Percentiles rank a stretch among this genome's conserved stretches.
These are phyloP conservation scores for Kodamaea kakaduensis DNA, from an alignment of 805 yeast species.

Conservation along the genomic window DNA sequence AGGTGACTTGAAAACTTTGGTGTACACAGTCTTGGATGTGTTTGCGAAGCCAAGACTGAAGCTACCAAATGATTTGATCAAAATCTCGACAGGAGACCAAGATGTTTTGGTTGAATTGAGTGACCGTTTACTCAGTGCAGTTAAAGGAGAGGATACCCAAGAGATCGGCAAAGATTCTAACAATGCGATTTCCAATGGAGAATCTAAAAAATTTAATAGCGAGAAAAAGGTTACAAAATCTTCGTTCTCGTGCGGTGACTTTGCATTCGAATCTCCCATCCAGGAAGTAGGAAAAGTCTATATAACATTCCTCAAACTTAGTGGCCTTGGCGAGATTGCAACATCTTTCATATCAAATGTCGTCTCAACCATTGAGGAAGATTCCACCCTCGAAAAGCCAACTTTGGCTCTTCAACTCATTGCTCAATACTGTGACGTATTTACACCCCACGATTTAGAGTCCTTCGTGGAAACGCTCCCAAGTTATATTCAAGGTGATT, in stretches of 20 bases:
- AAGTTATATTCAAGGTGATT: constrained; percentile 23
- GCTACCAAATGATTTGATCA: not conserved
- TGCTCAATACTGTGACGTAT: constrained; percentile 7
- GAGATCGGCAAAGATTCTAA: not conserved
- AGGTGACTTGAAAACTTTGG: constrained; percentile 1
- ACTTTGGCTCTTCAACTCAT: constrained; percentile 8
- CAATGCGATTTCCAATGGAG: not conserved
- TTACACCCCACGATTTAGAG: constrained; percentile 3
- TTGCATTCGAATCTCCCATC: constrained; percentile 10
- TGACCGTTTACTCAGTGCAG: not conserved
- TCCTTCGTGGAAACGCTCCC: constrained; percentile 16
- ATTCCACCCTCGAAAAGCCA: constrained; percentile 8
- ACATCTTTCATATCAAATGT: not conserved
- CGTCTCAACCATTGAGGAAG: constrained; percentile 6
- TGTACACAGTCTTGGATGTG: constrained; percentile 6
- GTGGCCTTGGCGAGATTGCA: not conserved
- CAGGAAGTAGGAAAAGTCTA: constrained; percentile 12
- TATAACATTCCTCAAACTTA: constrained; percentile 5
- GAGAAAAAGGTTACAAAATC: constrained; percentile 3
- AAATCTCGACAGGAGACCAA: too few relatives aligned
- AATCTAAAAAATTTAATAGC: not conserved
- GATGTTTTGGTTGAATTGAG: not conserved
- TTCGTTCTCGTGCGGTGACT: constrained; percentile 7
- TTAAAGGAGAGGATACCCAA: not conserved
- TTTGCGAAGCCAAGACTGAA: constrained; percentile 1